These are phyloP conservation scores for Neurospora terricola DNA, from an alignment of 495 filamentous ascomycete genomes.

Conservation along the genomic window DNA sequence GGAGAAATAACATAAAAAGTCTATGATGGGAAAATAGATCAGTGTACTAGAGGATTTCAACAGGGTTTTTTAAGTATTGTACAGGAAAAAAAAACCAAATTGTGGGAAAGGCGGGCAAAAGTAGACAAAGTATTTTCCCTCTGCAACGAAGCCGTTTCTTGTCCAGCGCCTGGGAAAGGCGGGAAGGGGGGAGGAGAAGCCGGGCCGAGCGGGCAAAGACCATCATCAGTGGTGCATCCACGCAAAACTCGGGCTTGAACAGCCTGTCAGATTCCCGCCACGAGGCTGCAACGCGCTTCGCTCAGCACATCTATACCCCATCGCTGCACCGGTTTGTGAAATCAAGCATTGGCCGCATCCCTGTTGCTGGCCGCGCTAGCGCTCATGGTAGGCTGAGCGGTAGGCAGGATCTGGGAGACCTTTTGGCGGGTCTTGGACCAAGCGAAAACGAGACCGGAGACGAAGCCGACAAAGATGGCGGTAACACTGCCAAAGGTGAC, in stretches of 20 bases:
- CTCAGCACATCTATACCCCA: neutral
- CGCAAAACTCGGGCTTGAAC: neutral
- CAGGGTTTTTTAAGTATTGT: neutral
- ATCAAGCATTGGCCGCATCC: conserved; percentile 52
- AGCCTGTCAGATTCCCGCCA: neutral
- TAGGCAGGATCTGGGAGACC: conserved; percentile 54
- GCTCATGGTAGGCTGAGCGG: conserved; percentile 61
- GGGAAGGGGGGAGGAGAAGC: neutral
- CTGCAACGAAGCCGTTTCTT: neutral
- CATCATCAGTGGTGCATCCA: neutral
- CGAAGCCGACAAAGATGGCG: conserved; percentile 80
- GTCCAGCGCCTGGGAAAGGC: neutral
- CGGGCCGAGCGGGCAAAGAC: neutral
- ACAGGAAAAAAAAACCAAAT: neutral
- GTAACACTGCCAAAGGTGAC: conserved; percentile 87
- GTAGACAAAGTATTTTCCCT: neutral
- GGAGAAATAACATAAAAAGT: neutral
- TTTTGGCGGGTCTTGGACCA: conserved; percentile 82
- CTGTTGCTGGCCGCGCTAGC: conserved; percentile 87
- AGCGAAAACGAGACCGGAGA: conserved; percentile 88
- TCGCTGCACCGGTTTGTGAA: neutral
- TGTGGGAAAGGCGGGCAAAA: neutral
- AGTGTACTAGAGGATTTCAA: neutral
- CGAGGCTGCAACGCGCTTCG: neutral
- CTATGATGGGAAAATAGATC: neutral